Base-by-base conservation (phyloP, 805 yeast genomes). In the Myxozyma sirexii region DNA sequence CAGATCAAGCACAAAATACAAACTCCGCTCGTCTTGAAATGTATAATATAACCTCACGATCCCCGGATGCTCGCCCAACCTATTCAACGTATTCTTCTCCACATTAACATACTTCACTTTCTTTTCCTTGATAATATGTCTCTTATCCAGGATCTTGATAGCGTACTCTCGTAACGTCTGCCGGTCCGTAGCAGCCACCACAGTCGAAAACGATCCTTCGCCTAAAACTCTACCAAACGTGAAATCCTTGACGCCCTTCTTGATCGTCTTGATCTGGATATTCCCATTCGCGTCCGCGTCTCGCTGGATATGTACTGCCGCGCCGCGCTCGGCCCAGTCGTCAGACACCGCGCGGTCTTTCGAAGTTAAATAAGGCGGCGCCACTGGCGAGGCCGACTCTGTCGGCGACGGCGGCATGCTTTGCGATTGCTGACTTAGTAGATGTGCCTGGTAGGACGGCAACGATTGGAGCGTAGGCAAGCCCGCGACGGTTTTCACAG, bases 201-300 rank as follows among this genome's bases (percentile, higher is more conserved):
- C 99, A 4, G 96, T 90, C 10, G 98, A 92, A 71, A 93, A 94
- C 6, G 97, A 90, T 0, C 99, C 99, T 71, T 90, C 97, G 4
- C 99, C 99, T 24, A 94, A 82, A 45, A 87, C 84, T 17, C 89
- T 84, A 8, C 96, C 96, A 71, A 94, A 90, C 63, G 85, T 87
- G 73, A 92, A 94, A 71, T 94, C 99, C 65, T 85, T 84, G 12
- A 90, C 96, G 21, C 80, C 79, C 63, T 77, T 77, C 53, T 73
- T 81, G 46, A 78, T 84, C 56, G 80, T 76, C 70, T 76, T 80
- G 59, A 81, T 86, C 68, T 72, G 74, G 4, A 76, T 73, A 70
- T 82, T 75, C 10, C 89, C 90, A 13, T 72, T 67, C 31, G 75
- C 75, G 56, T 80, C 81, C 13, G 70, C 68, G 2, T 76, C 76